These are phyloP conservation scores for Hsuehochloa calcarea DNA, from an alignment of 176 grass and related monocot species.

Conservation along the genomic window DNA sequence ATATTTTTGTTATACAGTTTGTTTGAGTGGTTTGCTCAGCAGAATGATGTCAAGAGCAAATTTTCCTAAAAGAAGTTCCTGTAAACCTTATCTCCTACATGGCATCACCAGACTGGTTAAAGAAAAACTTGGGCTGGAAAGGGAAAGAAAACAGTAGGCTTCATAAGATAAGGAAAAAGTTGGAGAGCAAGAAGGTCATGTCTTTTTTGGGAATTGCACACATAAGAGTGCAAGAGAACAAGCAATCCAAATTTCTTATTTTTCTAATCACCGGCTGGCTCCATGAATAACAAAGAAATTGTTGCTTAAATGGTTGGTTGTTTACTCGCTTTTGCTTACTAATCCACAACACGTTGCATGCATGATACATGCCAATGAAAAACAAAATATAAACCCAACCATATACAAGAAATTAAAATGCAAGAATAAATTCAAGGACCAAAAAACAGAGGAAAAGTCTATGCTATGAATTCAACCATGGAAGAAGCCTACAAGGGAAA, in stretches of 20 bases:
- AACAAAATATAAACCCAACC: background rate
- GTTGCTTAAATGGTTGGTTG: background rate
- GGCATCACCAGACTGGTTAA: constrained; percentile 13
- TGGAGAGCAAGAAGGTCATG: background rate
- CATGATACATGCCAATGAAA: background rate
- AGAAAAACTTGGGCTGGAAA: background rate
- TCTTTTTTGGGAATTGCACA: background rate
- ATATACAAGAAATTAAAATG: background rate
- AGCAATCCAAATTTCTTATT: background rate
- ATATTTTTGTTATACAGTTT: background rate
- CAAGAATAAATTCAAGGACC: background rate
- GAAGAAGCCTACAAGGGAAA: background rate
- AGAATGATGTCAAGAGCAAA: constrained; percentile 4
- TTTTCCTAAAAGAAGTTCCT: background rate
- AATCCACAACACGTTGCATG: background rate
- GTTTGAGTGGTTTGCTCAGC: background rate
- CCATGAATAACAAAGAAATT: background rate
- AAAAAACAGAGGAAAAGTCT: background rate
- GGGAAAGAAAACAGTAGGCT: background rate
- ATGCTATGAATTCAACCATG: background rate
- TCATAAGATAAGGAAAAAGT: background rate
- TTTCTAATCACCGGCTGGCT: background rate
- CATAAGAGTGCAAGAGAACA: background rate
- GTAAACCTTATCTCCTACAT: constrained; percentile 4
- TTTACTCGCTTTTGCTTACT: background rate